Evolutionary conservation across 1,139 yeast genomes (phyloP).

Genomic region (Lodderomyces beijingensis): DNA sequence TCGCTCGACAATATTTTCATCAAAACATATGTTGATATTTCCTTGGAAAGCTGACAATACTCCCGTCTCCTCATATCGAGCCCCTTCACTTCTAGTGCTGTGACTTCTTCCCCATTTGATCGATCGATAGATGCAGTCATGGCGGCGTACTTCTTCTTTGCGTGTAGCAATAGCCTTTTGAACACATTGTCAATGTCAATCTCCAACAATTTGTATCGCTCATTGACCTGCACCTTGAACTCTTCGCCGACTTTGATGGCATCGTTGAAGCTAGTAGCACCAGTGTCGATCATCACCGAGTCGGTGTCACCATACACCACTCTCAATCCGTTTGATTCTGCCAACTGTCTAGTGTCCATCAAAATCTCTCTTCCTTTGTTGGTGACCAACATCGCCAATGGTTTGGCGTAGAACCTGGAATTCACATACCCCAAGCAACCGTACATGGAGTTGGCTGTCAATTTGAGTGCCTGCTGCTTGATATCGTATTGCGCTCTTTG

Average conservation of each 20-base stretch:
- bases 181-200: conserved; percentile 94
- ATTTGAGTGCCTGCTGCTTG: conserved; percentile 91
- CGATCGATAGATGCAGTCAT: conserved; percentile 52
- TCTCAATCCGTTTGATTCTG: conserved; percentile 74
- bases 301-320: conserved; percentile 99
- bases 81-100: conserved; percentile 85
- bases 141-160: conserved; percentile 99
- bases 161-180: conserved; percentile 77
- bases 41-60: conserved; percentile 88
- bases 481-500: conserved; percentile 84
- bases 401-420: conserved; percentile 93
- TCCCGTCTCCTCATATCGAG: conserved; percentile 97
- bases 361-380: conserved; percentile 94
- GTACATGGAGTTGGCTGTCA: conserved; percentile 98
- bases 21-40: conserved; percentile 73
- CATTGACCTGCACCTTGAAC: conserved; percentile 82
- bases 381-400: conserved; percentile 93
- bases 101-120: conserved; percentile 46
- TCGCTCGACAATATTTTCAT: conserved; percentile 66
- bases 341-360: conserved; percentile 88
- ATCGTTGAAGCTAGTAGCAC: conserved; percentile 61
- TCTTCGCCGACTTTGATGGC: conserved; percentile 82
- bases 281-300: conserved; percentile 97
- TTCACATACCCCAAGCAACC: conserved; percentile 95
- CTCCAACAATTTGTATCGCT: conserved; percentile 79